Conservation (phyloP, 352 stramenopile species). For the Globisporangium megalacanthum region DNA sequence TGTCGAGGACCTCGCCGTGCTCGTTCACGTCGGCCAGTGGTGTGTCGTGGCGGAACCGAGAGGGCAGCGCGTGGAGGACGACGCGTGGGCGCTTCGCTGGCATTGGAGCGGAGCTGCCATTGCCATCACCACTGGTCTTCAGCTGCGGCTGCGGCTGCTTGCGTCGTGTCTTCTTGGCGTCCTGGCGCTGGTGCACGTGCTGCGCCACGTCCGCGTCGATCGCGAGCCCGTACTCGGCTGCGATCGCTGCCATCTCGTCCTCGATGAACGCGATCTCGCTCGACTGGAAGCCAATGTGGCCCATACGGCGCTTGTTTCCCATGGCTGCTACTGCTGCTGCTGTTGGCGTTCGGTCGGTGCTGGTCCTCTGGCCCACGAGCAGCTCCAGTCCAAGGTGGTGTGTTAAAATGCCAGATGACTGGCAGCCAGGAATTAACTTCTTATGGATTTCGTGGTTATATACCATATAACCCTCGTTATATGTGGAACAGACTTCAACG, state of each 20-base stretch:
- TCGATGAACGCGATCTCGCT: conserved; percentile 83
- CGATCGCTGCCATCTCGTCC: conserved; percentile 77
- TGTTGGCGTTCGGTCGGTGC: no score
- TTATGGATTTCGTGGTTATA: no score
- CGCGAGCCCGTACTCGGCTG: conserved; percentile 69
- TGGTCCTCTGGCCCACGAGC: no score
- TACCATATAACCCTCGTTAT: no score
- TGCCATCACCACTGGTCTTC: no score
- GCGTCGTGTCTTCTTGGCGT: conserved; percentile 43
- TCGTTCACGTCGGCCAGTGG: conserved; percentile 19
- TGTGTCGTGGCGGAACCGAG: conserved; percentile 13
- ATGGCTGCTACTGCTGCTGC: background rate
- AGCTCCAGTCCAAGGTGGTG: no score
- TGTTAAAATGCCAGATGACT: no score
- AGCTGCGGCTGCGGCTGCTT: conserved; percentile 25
- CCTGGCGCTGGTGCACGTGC: conserved; percentile 45
- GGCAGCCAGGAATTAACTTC: no score
- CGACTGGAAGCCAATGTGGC: conserved; percentile 65
- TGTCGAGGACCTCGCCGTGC: conserved; percentile 33
- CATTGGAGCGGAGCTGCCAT: background rate
- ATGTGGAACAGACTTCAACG: no score
- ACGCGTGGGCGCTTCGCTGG: conserved; percentile 9
- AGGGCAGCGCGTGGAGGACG: conserved; percentile 12
- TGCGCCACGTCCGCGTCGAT: conserved; percentile 62
- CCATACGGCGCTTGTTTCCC: conserved; percentile 44